A percentile compares a stretch with the other conserved stretches of the same genome.
Evolutionary conservation across 352 stramenopile species (phyloP).

Genomic region (Phytophthora boehmeriae): DNA sequence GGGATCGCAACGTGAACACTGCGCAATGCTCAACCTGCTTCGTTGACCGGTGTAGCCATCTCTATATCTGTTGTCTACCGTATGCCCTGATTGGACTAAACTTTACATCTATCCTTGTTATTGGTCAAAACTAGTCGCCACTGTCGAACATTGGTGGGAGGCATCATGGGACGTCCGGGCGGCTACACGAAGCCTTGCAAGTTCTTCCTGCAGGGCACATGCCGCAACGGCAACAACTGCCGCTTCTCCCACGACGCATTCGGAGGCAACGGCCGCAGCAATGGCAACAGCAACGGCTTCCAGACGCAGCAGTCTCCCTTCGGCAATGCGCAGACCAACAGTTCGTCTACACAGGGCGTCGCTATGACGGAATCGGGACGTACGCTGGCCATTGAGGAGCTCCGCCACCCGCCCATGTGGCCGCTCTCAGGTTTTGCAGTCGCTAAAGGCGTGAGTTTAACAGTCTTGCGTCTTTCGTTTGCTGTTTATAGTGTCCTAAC

Average conservation of each 20-base stretch:
- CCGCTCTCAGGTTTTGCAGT: constrained; percentile 70
- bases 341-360: constrained; percentile 8
- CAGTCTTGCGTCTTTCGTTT: no score
- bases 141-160: background rate
- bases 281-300: constrained; percentile 18
- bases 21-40: no score
- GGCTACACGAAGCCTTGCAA: constrained; percentile 51
- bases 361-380: constrained; percentile 55
- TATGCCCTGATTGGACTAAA: no score
- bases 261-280: constrained; percentile 22
- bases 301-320: constrained; percentile 24
- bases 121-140: no score
- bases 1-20: no score
- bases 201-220: constrained; percentile 75
- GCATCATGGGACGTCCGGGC: constrained; percentile 20
- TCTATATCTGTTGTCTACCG: no score
- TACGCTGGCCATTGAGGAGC: constrained; percentile 62
- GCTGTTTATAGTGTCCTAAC: constrained; percentile 6
- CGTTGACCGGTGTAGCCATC: no score
- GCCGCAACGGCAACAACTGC: constrained; percentile 72
- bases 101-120: no score
- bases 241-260: constrained; percentile 61
- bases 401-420: constrained; percentile 56
- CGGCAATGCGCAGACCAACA: constrained; percentile 10
- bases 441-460: constrained; percentile 56